Base-by-base conservation (phyloP, 495 filamentous ascomycete species). In the Lentithecium fluviatile region DNA sequence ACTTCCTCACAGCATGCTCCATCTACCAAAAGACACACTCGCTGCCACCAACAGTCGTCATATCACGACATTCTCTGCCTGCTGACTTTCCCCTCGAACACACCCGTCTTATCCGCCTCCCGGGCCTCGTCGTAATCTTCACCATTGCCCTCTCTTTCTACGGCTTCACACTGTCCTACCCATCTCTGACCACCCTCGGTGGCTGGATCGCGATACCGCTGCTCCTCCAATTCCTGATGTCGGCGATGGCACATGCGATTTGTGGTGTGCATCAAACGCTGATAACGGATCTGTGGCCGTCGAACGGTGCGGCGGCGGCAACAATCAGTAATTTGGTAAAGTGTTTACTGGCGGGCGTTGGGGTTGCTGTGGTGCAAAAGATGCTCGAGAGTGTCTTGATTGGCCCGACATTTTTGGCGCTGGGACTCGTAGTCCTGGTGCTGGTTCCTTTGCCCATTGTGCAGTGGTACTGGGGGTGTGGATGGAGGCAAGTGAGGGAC, bases 221-320 rank as follows among this genome's bases (percentile, higher is more conserved):
- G 2, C 26, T 48, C 1, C 21, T 56, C 4, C 53, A 56, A 21
- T 56, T 56, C n/a, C 21, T 56, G 21, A 56, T 56, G 19, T 38
- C 53, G 10, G 43, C 29, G 1, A 36, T 25, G 25, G 29, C 53
- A 17, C 32, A 46, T 47, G 40, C 53, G n/a, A 25, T 48, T 10
- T 56, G 53, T 36, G 43, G 36, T 12, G 45, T 56, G 2, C 53
- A 56, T 21, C 53, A 56, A 36, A 56, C 53, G 42, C 32, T 56
- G 20, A 48, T 56, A 15, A 19, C 43, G 15, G 53, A 56, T 20
- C 23, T 56, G 20, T 56, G 53, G 42, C 40, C 21, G 1, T 7
- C 5, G 19, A 34, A 56, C 12, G 53, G 26, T 10, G 42, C 40
- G 17, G 12, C 42, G 19, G 32, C 36, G 10, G 26, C 53, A 24